phyloP scores from a whole-genome alignment of 1,284 basidiomycete species.

The Ceraceosorus guamensis region DNA sequence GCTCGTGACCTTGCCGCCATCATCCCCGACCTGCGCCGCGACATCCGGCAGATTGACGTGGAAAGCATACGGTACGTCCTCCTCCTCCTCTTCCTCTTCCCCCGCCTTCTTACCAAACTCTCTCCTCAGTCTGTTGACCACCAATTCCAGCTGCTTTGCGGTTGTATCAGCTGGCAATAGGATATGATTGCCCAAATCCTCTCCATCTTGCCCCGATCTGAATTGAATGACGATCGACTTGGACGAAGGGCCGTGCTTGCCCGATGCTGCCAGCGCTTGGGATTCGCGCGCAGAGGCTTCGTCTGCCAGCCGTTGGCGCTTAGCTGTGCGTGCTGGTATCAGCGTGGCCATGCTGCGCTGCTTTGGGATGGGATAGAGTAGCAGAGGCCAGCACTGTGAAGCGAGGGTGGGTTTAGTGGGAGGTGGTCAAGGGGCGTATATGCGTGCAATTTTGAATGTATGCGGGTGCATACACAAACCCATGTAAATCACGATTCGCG shows the following conservation, averaged over 20 bases:
- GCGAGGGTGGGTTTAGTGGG: too few species aligned
- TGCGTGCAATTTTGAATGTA: too few species aligned
- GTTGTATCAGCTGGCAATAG: slow-evolving; percentile 38
- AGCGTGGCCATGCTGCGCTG: slow-evolving; percentile 30
- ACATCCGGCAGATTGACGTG: slow-evolving; percentile 34
- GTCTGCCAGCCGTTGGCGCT: slow-evolving; percentile 32
- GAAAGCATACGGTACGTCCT: slow-evolving; percentile 45
- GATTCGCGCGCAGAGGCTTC: slow-evolving; percentile 19
- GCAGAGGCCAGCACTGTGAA: background rate
- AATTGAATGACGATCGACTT: slow-evolving; percentile 43
- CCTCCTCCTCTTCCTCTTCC: slow-evolving; percentile 38
- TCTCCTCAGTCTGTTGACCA: slow-evolving; percentile 40
- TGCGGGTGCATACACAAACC: too few species aligned
- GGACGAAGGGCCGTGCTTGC: slow-evolving; percentile 33
- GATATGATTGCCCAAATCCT: slow-evolving; percentile 37
- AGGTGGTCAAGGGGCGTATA: too few species aligned
- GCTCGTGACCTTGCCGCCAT: background rate
- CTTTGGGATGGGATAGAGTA: background rate
- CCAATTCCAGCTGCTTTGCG: slow-evolving; percentile 34
- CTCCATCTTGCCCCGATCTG: slow-evolving; percentile 36
- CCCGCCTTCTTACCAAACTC: slow-evolving; percentile 23
- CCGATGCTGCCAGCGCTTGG: slow-evolving; percentile 18
- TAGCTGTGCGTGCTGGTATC: slow-evolving; percentile 31
- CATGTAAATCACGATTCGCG: too few species aligned
- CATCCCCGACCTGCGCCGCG: background rate